Evolutionary conservation across 345 rosid genomes (phyloP).

Genomic region (Lepidium sativum): DNA sequence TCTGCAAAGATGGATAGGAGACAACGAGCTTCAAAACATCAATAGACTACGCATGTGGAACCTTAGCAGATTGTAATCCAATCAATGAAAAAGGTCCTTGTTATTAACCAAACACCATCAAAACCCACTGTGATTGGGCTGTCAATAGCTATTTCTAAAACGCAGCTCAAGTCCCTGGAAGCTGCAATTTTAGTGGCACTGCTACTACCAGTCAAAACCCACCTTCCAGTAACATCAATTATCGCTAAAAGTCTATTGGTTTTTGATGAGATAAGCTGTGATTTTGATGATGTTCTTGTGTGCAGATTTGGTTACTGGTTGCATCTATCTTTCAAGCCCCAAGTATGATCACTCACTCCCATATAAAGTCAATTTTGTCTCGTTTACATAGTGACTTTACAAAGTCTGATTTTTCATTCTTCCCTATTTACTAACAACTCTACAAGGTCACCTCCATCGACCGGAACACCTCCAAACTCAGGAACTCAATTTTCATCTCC

Average conservation of each 20-base stretch:
- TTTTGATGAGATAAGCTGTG: slow-evolving; percentile 4
- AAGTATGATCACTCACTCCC: slow-evolving; percentile 9
- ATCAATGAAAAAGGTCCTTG: slow-evolving; percentile 67
- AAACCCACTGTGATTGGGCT: slow-evolving; percentile 35
- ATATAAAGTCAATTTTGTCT: neutral
- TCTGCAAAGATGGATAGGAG: slow-evolving; percentile 66
- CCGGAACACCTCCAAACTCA: neutral
- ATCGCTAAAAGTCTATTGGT: neutral
- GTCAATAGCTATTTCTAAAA: slow-evolving; percentile 31
- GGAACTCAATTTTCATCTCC: neutral
- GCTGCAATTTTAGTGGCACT: slow-evolving; percentile 25
- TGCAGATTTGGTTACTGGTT: slow-evolving; percentile 30
- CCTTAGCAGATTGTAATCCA: slow-evolving; percentile 58
- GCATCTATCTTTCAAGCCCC: slow-evolving; percentile 24
- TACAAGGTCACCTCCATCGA: slow-evolving; percentile 21
- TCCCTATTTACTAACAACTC: slow-evolving; percentile 9
- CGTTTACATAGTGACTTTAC: neutral
- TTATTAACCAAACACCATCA: slow-evolving; percentile 64
- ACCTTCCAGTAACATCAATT: slow-evolving; percentile 21
- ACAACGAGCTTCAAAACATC: slow-evolving; percentile 49
- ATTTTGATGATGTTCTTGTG: neutral
- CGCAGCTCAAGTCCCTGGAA: slow-evolving; percentile 24
- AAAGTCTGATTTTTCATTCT: neutral
- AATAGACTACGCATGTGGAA: slow-evolving; percentile 94
- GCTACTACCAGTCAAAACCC: slow-evolving; percentile 27